These are phyloP conservation scores for Pyrenopolyporus hunteri DNA, from an alignment of 495 filamentous ascomycete genomes.

Conservation along the genomic window DNA sequence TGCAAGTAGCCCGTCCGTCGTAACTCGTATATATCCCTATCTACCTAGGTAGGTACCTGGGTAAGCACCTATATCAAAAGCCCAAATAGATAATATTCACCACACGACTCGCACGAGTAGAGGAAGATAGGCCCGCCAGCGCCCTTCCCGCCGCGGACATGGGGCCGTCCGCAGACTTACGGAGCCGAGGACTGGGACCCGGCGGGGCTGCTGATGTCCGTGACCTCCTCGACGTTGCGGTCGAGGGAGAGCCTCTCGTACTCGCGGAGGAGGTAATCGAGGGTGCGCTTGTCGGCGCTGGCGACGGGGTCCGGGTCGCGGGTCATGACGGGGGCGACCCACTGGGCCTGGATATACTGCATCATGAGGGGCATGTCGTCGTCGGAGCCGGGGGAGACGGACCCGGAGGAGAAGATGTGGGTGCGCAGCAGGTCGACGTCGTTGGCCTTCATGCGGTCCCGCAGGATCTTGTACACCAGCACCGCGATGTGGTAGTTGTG, in stretches of 20 bases:
- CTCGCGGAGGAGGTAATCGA: conserved; percentile 27
- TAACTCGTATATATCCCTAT: too few relatives aligned
- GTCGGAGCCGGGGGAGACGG: background rate
- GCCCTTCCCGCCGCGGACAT: too few relatives aligned
- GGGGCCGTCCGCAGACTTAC: too few relatives aligned
- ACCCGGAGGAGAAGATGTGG: conserved; percentile 19
- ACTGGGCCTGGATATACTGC: conserved; percentile 32
- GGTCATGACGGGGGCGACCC: conserved; percentile 20
- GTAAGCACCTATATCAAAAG: too few relatives aligned
- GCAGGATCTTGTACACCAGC: conserved; percentile 25
- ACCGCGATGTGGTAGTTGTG: conserved; percentile 40
- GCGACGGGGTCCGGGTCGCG: background rate
- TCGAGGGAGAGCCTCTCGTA: conserved; percentile 32
- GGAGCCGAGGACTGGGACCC: background rate
- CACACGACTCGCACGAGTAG: too few relatives aligned
- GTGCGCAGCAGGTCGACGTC: conserved; percentile 34
- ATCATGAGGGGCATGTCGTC: conserved; percentile 32
- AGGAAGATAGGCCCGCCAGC: too few relatives aligned
- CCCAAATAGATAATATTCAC: too few relatives aligned
- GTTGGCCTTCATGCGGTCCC: conserved; percentile 32
- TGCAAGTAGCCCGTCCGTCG: too few relatives aligned
- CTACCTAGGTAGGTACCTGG: too few relatives aligned
- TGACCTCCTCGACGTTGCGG: conserved; percentile 14
- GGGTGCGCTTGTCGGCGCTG: conserved; percentile 2
- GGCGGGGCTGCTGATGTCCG: conserved; percentile 3